phyloP scores from a whole-genome alignment of 2,329 filamentous ascomycete genomes.

The Colletotrichum paranaense region DNA sequence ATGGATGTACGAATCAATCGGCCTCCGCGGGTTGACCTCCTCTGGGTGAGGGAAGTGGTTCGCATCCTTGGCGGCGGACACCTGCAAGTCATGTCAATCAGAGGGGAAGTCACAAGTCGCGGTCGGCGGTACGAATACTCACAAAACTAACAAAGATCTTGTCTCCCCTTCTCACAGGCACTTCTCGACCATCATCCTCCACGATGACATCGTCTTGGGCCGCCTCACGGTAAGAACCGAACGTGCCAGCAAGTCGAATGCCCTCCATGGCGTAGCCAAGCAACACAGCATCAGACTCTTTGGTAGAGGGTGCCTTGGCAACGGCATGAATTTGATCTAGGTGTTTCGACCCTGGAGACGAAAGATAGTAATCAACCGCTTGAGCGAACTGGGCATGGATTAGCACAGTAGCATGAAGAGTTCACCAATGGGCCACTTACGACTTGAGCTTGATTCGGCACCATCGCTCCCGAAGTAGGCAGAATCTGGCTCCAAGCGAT shows the following conservation, averaged over 20 bases:
- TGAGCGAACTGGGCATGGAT: constrained; percentile 70
- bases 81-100: constrained; percentile 38
- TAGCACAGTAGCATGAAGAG: constrained; percentile 19
- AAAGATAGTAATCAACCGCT: constrained; percentile 78
- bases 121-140: constrained; percentile 37
- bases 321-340: constrained; percentile 70
- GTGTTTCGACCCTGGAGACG: constrained; percentile 64
- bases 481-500: constrained; percentile 79
- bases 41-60: constrained; percentile 70
- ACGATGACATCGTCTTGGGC: constrained; percentile 55
- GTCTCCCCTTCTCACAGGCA: constrained; percentile 66
- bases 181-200: constrained; percentile 62
- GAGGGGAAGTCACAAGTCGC: not conserved
- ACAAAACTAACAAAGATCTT: constrained; percentile 74
- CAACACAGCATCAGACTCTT: constrained; percentile 71
- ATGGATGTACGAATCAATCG: constrained; percentile 72
- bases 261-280: constrained; percentile 79
- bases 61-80: constrained; percentile 65
- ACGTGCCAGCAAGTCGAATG: constrained; percentile 73
- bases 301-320: constrained; percentile 63
- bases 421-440: constrained; percentile 50
- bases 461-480: constrained; percentile 73
- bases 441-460: constrained; percentile 77
- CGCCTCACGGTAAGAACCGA: constrained; percentile 70
- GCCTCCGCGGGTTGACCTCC: constrained; percentile 71